These are phyloP conservation scores for Juglanconis juglandina DNA, from an alignment of 2,329 filamentous ascomycete species.

Conservation along the genomic window DNA sequence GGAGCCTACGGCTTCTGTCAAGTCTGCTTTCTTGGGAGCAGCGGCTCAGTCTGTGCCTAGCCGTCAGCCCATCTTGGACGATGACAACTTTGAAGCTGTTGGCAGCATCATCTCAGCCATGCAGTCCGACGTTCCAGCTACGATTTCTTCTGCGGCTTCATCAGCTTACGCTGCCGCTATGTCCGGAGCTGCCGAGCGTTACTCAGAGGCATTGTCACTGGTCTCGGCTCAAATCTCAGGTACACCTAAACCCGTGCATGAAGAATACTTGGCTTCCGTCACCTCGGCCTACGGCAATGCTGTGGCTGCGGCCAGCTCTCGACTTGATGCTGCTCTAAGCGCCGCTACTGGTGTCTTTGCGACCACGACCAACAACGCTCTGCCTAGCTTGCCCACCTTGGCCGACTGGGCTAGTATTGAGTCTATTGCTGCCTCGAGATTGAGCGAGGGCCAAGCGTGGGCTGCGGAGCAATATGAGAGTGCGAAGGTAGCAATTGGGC, in stretches of 20 bases:
- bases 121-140: constrained; percentile 30
- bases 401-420: constrained; percentile 49
- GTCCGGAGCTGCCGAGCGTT: constrained; percentile 63
- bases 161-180: constrained; percentile 62
- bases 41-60: constrained; percentile 48
- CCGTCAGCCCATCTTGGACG: constrained; percentile 47
- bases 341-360: constrained; percentile 51
- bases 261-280: constrained; percentile 66
- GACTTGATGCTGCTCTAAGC: constrained; percentile 52
- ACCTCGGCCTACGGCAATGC: constrained; percentile 67
- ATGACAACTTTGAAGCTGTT: constrained; percentile 40
- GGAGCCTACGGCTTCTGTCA: constrained; percentile 34
- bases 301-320: constrained; percentile 57
- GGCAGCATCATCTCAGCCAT: constrained; percentile 33
- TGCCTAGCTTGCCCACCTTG: constrained; percentile 33
- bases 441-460: constrained; percentile 66
- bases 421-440: constrained; percentile 65
- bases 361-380: constrained; percentile 34
- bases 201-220: constrained; percentile 63
- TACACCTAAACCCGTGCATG: constrained; percentile 65
- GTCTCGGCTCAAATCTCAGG: constrained; percentile 66
- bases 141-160: constrained; percentile 23
- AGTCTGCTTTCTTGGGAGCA: constrained; percentile 48
- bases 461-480: constrained; percentile 70
- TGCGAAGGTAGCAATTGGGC: constrained; percentile 62